Conservation (phyloP, 768 basidiomycete species). For the Rhizopogon vulgaris region DNA sequence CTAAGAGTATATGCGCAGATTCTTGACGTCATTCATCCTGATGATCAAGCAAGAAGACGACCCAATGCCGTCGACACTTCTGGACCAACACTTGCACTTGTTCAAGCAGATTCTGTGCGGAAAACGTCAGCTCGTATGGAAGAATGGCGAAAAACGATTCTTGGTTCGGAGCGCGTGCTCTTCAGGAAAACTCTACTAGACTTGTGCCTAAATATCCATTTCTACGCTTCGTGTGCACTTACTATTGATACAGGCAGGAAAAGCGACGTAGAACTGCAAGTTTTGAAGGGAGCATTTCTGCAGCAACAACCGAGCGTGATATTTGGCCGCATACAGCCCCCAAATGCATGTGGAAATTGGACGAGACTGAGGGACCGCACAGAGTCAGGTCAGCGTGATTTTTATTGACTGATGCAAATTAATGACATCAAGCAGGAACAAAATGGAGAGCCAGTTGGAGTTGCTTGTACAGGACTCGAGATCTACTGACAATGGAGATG, state of each 20-base stretch:
- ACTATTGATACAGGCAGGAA: slow-evolving; percentile 54
- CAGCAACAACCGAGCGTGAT: slow-evolving; percentile 71
- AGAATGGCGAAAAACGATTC: slow-evolving; percentile 70
- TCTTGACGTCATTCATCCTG: slow-evolving; percentile 46
- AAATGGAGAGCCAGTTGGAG: slow-evolving; percentile 61
- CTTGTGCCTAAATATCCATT: slow-evolving; percentile 35
- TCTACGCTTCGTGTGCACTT: background rate
- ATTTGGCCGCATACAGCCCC: slow-evolving; percentile 63
- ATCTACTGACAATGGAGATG: background rate
- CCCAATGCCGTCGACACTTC: background rate
- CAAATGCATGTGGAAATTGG: slow-evolving; percentile 64
- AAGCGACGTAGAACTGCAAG: slow-evolving; percentile 61
- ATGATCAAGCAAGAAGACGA: slow-evolving; percentile 1
- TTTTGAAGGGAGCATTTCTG: slow-evolving; percentile 53
- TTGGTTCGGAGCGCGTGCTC: slow-evolving; percentile 64
- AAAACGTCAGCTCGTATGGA: slow-evolving; percentile 58
- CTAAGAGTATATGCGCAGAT: slow-evolving; percentile 35
- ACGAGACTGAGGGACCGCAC: slow-evolving; percentile 89
- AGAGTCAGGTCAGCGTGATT: slow-evolving; percentile 59
- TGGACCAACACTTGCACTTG: slow-evolving; percentile 12
- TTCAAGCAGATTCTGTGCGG: slow-evolving; percentile 37
- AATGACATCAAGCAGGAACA: slow-evolving; percentile 45
- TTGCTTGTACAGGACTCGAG: slow-evolving; percentile 7
- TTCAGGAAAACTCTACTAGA: slow-evolving; percentile 69
- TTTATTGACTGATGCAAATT: background rate